A percentile compares a stretch with the other conserved stretches of the same genome.
Conservation (phyloP, 23 red algal genomes). For the Chondrus crispus region DNA sequence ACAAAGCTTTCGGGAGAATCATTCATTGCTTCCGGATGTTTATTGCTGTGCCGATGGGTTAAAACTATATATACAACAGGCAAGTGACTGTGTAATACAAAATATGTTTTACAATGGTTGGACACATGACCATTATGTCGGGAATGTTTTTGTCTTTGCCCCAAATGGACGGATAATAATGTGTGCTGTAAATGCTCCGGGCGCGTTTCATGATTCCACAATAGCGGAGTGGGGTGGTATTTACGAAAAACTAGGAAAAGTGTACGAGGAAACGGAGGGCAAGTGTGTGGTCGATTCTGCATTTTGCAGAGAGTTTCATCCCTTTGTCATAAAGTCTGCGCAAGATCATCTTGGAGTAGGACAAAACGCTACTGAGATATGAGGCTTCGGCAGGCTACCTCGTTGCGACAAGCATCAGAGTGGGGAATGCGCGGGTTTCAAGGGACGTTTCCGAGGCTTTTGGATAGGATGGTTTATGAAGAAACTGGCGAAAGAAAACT, state of each 20-base stretch:
- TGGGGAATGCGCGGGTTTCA: background rate
- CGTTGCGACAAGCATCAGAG: background rate
- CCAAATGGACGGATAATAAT: slow-evolving; percentile 9
- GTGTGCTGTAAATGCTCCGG: background rate
- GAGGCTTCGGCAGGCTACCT: background rate
- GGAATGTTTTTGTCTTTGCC: slow-evolving; percentile 21
- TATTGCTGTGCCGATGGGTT: background rate
- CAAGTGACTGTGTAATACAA: background rate
- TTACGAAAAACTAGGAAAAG: background rate
- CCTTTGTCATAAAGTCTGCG: background rate
- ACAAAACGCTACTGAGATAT: background rate
- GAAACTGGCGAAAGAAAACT: background rate
- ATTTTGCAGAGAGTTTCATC: background rate
- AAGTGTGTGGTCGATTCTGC: background rate
- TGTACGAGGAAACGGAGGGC: background rate
- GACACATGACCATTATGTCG: slow-evolving; percentile 41
- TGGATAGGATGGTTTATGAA: background rate
- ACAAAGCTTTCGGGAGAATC: background rate
- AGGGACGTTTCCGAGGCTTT: background rate
- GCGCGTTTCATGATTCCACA: background rate
- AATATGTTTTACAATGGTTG: slow-evolving; percentile 53
- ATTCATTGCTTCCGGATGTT: background rate
- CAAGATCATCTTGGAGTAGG: background rate
- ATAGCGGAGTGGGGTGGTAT: background rate
- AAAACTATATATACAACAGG: background rate